Percentiles rank a stretch among this genome's conserved stretches.
phyloP scores from a whole-genome alignment of 345 rosid genomes.

The Acer saccharum region DNA sequence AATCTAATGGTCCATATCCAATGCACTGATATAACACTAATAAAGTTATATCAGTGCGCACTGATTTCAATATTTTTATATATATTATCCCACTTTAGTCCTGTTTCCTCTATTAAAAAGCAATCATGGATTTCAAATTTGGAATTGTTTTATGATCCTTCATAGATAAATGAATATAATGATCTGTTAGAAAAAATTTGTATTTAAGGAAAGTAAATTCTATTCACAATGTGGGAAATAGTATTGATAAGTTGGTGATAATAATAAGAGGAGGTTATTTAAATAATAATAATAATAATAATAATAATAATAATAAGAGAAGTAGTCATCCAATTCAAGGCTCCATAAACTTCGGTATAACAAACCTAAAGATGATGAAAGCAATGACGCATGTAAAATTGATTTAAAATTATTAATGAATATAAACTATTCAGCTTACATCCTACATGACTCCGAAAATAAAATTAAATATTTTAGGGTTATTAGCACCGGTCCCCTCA shows the following conservation, averaged over 20 bases:
- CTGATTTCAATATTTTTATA: too few species aligned
- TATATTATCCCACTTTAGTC: too few species aligned
- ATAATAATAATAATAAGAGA: too few species aligned
- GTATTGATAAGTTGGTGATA: background rate
- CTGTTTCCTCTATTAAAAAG: too few species aligned
- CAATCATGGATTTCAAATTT: too few species aligned
- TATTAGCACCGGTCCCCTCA: too few species aligned
- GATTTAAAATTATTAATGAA: background rate
- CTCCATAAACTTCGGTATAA: background rate
- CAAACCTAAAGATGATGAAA: background rate
- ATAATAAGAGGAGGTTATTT: background rate
- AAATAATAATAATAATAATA: too few species aligned
- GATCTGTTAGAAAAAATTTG: background rate
- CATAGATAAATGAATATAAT: background rate
- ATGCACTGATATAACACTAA: too few species aligned
- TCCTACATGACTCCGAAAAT: background rate
- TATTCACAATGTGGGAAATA: background rate
- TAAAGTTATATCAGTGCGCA: too few species aligned
- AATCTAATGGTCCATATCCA: too few species aligned
- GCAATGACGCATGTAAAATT: constrained; percentile 5
- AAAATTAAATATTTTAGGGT: too few species aligned
- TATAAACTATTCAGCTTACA: background rate
- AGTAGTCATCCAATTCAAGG: too few species aligned
- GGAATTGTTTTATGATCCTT: background rate
- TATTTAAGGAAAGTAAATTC: background rate